Percentiles rank a stretch among this genome's conserved stretches.
phyloP scores from a whole-genome alignment of 441 rosid species.

The Jatropha multifida region DNA sequence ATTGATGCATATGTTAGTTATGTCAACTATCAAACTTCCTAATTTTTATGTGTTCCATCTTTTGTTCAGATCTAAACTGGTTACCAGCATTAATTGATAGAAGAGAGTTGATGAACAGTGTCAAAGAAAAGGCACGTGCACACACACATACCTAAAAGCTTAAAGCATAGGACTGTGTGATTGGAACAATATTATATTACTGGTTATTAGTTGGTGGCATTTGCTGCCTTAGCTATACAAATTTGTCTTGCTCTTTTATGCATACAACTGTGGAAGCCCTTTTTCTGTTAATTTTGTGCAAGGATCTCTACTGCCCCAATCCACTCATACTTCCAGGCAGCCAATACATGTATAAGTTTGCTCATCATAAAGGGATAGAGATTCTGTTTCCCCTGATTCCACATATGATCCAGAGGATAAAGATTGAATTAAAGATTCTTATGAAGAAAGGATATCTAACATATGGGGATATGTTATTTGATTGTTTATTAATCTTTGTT shows the following conservation, averaged over 20 bases:
- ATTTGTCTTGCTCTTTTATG: background rate
- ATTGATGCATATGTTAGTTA: conserved; percentile 17
- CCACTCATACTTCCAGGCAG: background rate
- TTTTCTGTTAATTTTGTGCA: background rate
- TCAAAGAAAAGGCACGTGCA: background rate
- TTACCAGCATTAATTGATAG: background rate
- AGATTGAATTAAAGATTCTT: background rate
- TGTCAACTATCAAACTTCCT: conserved; percentile 7
- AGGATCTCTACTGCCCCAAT: background rate
- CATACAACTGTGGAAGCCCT: background rate
- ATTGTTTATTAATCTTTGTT: background rate
- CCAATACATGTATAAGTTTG: background rate
- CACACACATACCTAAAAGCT: background rate
- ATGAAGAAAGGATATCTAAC: background rate
- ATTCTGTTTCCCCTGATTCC: conserved; percentile 8
- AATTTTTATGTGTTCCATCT: background rate
- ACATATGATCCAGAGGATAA: conserved; percentile 12
- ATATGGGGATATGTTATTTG: background rate
- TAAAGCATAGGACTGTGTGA: background rate
- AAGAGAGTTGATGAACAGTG: background rate
- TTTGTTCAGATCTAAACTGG: background rate
- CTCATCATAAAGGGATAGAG: background rate
- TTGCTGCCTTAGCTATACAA: background rate
- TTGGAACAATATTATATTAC: background rate
- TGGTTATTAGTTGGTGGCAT: background rate